Evolutionary conservation across 176 grass and related monocot genomes (phyloP).

Genomic region (Carex littledalei): DNA sequence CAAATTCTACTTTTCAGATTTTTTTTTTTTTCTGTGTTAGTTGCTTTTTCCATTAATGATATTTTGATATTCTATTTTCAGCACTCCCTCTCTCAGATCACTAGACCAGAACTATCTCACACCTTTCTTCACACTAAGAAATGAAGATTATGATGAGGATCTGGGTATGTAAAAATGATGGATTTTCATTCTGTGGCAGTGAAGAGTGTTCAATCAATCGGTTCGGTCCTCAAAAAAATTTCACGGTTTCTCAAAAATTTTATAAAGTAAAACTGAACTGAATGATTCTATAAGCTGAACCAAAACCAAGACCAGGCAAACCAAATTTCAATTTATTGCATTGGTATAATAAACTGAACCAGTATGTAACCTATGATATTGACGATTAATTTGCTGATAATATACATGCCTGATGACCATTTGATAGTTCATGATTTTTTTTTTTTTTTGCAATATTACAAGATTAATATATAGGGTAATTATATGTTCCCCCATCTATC

Average conservation of each 20-base stretch:
- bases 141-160: constrained; percentile 29
- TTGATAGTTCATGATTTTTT: background rate
- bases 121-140: constrained; percentile 79
- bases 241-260: background rate
- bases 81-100: constrained; percentile 73
- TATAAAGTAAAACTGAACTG: background rate
- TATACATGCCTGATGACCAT: background rate
- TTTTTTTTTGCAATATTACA: background rate
- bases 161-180: constrained; percentile 24
- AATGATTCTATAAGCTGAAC: background rate
- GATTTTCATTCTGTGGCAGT: background rate
- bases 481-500: too few relatives aligned
- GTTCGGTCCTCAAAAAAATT: background rate
- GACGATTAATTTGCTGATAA: background rate
- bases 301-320: background rate
- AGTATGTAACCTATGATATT: background rate
- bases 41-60: background rate
- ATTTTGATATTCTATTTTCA: constrained; percentile 26
- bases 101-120: constrained; percentile 80
- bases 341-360: background rate
- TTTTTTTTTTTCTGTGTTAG: background rate
- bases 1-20: background rate
- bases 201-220: background rate
- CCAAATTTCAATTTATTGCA: background rate
- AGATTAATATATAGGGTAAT: background rate